Base-by-base conservation (phyloP, 2,329 filamentous ascomycete genomes). In the Gnomoniopsis smithogilvyi region DNA sequence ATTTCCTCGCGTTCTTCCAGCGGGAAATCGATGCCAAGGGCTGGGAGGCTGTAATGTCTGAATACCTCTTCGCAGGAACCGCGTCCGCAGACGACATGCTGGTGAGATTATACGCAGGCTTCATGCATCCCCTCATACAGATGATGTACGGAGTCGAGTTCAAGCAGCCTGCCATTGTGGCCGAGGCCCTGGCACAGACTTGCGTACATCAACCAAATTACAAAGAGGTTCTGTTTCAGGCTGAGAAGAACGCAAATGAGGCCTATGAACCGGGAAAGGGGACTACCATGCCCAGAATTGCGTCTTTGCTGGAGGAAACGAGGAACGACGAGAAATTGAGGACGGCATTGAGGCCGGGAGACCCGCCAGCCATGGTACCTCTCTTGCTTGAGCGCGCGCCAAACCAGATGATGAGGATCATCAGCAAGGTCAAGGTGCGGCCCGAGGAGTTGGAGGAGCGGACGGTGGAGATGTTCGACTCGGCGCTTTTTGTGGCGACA, bases 91-190 rank as follows among this genome's bases (percentile, higher is more conserved):
- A 92, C 43, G 85, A 87, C 62, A 76, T 96, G 78, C 74, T 93
- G 2, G 77, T 79, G 2, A 80, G 92, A 19, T 75, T 94, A 22
- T 38, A 61, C 51, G 56, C 64, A 82, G 86, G 89, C 0, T 81
- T 94, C 63, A 66, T 92, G 2, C 91, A 96, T 68, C 91, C 92
- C 2, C 75, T 95, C 17, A 93, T 96, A 63, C 91, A 96, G 69
- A 80, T 96, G 21, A 90, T 92, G 51, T 96, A 92, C 68, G 92
- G 90, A 4, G 70, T 96, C 38, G 92, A 96, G 69, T 96, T 92
- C 76, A 71, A 81, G 11, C 91, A 96, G 68, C 91, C 91, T 2
- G 89, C 89, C 41, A 86, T 96, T 60, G 80, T 96, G 30, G 91
- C 92, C 6, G 85, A 94, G 73, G 92, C 78, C 1, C 82, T 96